phyloP scores from a whole-genome alignment of 1,284 basidiomycete genomes.

The Rugosomyces carneus region DNA sequence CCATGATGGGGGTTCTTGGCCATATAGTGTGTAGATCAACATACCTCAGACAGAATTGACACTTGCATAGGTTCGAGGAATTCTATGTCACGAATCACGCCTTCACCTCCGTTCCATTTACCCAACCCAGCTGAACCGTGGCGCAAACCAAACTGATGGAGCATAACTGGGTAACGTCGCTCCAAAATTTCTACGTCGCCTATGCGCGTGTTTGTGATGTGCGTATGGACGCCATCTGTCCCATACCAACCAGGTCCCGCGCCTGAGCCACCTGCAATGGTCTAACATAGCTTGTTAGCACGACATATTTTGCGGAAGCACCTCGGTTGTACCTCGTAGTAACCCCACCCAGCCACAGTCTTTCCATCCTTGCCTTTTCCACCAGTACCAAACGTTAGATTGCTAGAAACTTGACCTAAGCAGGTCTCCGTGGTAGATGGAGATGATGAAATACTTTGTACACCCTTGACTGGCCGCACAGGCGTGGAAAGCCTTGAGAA shows the following conservation, averaged over 20 bases:
- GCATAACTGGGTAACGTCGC: slow-evolving; percentile 82
- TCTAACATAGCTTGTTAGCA: slow-evolving; percentile 38
- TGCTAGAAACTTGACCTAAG: slow-evolving; percentile 39
- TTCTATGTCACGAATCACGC: slow-evolving; percentile 84
- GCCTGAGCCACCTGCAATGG: slow-evolving; percentile 90
- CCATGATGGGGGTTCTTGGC: background rate
- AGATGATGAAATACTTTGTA: slow-evolving; percentile 60
- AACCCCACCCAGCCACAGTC: slow-evolving; percentile 82
- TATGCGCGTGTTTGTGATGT: slow-evolving; percentile 93
- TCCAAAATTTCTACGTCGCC: slow-evolving; percentile 93
- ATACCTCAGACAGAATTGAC: slow-evolving; percentile 77
- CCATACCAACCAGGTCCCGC: slow-evolving; percentile 91
- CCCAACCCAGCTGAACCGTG: slow-evolving; percentile 76
- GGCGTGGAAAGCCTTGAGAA: slow-evolving; percentile 89
- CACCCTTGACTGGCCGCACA: slow-evolving; percentile 93
- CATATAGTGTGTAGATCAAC: slow-evolving; percentile 18
- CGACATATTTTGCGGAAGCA: background rate
- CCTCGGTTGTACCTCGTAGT: slow-evolving; percentile 68
- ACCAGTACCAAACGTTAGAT: slow-evolving; percentile 87
- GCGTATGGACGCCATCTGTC: slow-evolving; percentile 80
- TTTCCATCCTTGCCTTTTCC: slow-evolving; percentile 81
- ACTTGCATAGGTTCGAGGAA: slow-evolving; percentile 84
- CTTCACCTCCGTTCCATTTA: slow-evolving; percentile 80
- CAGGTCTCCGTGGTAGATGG: background rate
- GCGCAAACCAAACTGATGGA: slow-evolving; percentile 80